Evolutionary conservation across 352 stramenopile species (phyloP).

Genomic region (Pythium coloratum): DNA sequence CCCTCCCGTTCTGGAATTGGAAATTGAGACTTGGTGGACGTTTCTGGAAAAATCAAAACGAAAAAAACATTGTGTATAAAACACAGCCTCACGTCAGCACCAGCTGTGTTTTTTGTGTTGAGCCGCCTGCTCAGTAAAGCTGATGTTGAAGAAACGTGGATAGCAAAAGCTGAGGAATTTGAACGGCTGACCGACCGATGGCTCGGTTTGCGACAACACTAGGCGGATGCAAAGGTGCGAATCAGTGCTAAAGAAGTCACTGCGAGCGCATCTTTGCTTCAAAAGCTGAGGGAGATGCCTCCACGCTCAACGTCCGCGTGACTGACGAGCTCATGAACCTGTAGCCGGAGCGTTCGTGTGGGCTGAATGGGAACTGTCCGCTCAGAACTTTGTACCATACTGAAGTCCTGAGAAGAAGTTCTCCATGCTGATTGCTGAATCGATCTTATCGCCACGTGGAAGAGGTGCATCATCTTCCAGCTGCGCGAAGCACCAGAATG

Average conservation of each 20-base stretch:
- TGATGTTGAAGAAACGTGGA: slow-evolving; percentile 1
- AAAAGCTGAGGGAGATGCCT: too few relatives aligned
- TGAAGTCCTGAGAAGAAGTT: too few relatives aligned
- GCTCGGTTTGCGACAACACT: not conserved
- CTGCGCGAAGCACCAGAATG: slow-evolving; percentile 7
- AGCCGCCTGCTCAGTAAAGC: not conserved
- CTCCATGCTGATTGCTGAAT: not conserved
- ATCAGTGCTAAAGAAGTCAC: not conserved
- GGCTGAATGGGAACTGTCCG: too few relatives aligned
- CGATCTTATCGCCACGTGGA: not conserved
- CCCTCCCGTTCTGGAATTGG: not conserved
- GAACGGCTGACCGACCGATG: not conserved
- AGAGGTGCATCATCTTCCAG: not conserved
- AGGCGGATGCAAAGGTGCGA: slow-evolving; percentile 7
- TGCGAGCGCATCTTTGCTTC: not conserved
- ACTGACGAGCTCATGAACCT: too few relatives aligned
- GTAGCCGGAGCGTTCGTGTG: too few relatives aligned
- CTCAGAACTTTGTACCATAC: too few relatives aligned
- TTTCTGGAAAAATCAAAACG: not conserved
- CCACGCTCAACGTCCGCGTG: too few relatives aligned
- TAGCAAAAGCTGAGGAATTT: not conserved
- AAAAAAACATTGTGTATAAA: slow-evolving; percentile 19
- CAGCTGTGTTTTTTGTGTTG: slow-evolving; percentile 10
- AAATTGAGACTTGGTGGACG: not conserved
- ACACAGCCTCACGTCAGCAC: slow-evolving; percentile 5